Base-by-base conservation (phyloP, 176 grass and related monocot genomes). In the Aegilops umbellulata region DNA sequence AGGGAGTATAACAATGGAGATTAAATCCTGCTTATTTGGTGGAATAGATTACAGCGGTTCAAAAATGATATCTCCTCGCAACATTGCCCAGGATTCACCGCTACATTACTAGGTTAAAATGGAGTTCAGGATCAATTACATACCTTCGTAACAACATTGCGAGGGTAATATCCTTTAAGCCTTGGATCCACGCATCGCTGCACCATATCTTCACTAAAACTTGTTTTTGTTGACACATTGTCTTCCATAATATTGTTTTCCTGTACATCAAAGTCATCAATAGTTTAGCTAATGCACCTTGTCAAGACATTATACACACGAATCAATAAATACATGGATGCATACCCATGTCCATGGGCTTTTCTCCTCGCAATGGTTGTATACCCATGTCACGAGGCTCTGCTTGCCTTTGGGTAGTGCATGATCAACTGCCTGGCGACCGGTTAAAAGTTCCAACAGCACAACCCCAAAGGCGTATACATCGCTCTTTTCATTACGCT, bases 301-400 rank as follows among this genome's bases (percentile, higher is more conserved):
- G 5, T 10, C 10, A 29, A 55, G 29, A 63, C 20, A 24, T 24
- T 24, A 61, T 61, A 61, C 22, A 22, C 22, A 39, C 0, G 8
- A 39, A 0, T 41, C 9, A 30, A 30, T n/a, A n/a, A n/a, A n/a
- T n/a, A n/a, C n/a, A n/a, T 30, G 29, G 5, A 79, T 55, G 2
- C 8, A 60, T 90, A 95, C 93, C 93, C 93, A 95, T 36, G 6
- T 36, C n/a, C n/a, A n/a, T n/a, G n/a, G n/a, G n/a, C n/a, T n/a
- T n/a, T n/a, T 36, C 35, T 36, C 35, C 6, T 80, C 11, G 1
- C 49, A 16, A 53, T 6, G 62, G 10, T 44, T 46, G 3, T 3
- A 67, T 88, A 95, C 90, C 93, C 93, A 90, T 83, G 88, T 92
- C 44, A 95, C 93, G 55, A 95, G 93, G 65, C 90, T 95, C 69